Evolutionary conservation across 139 green algal genomes (phyloP).

Genomic region (Parachlorella kessleri): DNA sequence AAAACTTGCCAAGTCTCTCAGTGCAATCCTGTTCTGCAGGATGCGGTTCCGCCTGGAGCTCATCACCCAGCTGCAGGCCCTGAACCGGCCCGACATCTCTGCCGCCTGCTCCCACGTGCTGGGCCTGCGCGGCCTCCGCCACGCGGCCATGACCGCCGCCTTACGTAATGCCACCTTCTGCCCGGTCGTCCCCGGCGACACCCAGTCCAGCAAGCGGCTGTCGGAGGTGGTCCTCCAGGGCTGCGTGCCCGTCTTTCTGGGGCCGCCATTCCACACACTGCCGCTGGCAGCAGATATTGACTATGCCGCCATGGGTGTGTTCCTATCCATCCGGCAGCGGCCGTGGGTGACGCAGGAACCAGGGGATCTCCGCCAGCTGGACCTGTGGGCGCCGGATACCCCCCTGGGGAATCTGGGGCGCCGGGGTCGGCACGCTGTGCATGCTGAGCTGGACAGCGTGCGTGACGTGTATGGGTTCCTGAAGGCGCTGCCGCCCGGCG

Average conservation of each 20-base stretch:
- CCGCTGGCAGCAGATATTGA: slow-evolving; percentile 16
- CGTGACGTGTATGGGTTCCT: slow-evolving; percentile 12
- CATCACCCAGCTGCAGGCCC: too few species aligned
- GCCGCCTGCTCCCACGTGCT: too few species aligned
- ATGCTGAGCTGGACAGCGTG: slow-evolving; percentile 10
- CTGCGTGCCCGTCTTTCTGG: slow-evolving; percentile 37
- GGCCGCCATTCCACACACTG: slow-evolving; percentile 27
- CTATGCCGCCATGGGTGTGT: slow-evolving; percentile 9
- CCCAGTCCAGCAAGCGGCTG: slow-evolving; percentile 6
- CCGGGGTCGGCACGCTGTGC: background rate
- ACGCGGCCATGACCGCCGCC: too few species aligned
- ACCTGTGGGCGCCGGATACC: slow-evolving; percentile 15
- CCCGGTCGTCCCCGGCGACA: background rate
- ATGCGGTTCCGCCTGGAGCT: too few species aligned
- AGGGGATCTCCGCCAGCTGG: background rate
- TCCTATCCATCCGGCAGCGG: slow-evolving; percentile 3
- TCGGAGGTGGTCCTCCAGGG: slow-evolving; percentile 19
- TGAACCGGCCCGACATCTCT: too few species aligned
- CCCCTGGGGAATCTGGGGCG: too few species aligned
- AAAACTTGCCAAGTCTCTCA: too few species aligned
- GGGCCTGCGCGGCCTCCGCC: too few species aligned
- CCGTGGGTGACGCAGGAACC: slow-evolving; percentile 12
- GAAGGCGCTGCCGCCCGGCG: background rate
- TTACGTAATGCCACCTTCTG: background rate
- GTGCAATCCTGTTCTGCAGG: too few species aligned